phyloP scores from a whole-genome alignment of 1,284 basidiomycete genomes.

The Golubevia pallescens region DNA sequence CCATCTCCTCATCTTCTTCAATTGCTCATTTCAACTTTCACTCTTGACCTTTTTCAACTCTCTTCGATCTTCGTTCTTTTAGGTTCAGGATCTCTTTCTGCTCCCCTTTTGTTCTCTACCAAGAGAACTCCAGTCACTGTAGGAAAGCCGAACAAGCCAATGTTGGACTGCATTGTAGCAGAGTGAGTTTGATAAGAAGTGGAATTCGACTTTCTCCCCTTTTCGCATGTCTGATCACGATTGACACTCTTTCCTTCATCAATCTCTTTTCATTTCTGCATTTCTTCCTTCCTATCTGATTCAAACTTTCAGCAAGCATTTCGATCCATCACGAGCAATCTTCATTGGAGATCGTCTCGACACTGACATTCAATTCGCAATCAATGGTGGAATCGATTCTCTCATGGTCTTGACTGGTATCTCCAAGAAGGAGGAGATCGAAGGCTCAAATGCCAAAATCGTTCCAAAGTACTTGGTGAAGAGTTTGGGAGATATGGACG shows the following conservation, averaged over 20 bases:
- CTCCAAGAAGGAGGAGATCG: conserved; percentile 48
- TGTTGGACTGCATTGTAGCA: conserved; percentile 94
- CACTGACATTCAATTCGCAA: conserved; percentile 92
- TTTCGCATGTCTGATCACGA: conserved; percentile 15
- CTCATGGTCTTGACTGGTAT: conserved; percentile 89
- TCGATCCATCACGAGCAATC: conserved; percentile 82
- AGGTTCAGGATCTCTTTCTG: conserved; percentile 77
- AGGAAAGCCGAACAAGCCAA: conserved; percentile 88
- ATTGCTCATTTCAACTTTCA: too few relatives aligned
- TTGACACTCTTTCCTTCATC: not conserved
- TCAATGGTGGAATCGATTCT: conserved; percentile 82
- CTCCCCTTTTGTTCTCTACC: conserved; percentile 79
- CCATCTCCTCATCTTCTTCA: too few relatives aligned
- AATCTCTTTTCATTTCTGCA: not conserved
- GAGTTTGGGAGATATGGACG: conserved; percentile 50
- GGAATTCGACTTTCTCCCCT: conserved; percentile 10
- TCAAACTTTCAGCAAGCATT: conserved; percentile 72
- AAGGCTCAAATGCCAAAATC: conserved; percentile 38
- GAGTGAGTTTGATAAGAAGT: conserved; percentile 71
- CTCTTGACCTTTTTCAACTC: too few relatives aligned
- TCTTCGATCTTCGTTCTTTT: not conserved
- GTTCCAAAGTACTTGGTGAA: conserved; percentile 54
- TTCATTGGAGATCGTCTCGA: conserved; percentile 95
- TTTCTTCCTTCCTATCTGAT: not conserved
- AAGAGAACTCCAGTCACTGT: conserved; percentile 75